Evolutionary conservation across 176 grass and related monocot genomes (phyloP), one percentile per base, ranked within the genome.

Genomic region (Rhynchospora pubera): DNA sequence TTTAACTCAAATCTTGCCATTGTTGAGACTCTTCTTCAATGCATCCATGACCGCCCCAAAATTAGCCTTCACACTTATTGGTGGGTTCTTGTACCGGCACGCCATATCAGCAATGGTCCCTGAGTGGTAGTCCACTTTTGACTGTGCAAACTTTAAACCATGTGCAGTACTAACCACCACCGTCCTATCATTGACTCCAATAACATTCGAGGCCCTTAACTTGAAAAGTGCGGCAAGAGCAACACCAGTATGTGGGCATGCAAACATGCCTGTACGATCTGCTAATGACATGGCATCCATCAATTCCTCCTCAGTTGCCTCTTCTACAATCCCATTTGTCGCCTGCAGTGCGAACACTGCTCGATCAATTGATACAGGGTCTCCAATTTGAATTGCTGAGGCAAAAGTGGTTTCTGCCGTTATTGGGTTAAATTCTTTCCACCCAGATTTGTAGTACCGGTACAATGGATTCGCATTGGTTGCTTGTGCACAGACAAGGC

Each of bases 231-330:
- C 96, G 0, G 92, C 89, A 0, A 98, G 96, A 0, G 96, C 96
- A 3, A 99, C 96, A 0, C 96, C 96, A 0, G 96, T 99, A 28
- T 99, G 96, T 0, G 96, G 96, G 59, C 96, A 99, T 10, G 96
- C 90, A 84, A 99, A 99, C 96, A 99, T 95, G 15, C 95, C 95
- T 0, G 95, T 99, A 88, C 89, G 89, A 57, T 99, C 96, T 0
- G 96, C 96, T 0, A 99, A 89, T 0, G 96, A 94, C 96, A 99
- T 99, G 3, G 96, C 91, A 4, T 99, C 87, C 96, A 99, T 99
- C 53, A 99, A 89, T 74, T 95, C 96, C 86, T 93, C 96, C 65
- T 99, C 96, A 0, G 96, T 99, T 14, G 96, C 92, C 77, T 95
- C 96, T 43, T 93, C 87, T 5, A 99, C 96, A 6, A 99, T 95